phyloP scores from a whole-genome alignment of 2,329 filamentous ascomycete species.

The Triangularia verruculosa region DNA sequence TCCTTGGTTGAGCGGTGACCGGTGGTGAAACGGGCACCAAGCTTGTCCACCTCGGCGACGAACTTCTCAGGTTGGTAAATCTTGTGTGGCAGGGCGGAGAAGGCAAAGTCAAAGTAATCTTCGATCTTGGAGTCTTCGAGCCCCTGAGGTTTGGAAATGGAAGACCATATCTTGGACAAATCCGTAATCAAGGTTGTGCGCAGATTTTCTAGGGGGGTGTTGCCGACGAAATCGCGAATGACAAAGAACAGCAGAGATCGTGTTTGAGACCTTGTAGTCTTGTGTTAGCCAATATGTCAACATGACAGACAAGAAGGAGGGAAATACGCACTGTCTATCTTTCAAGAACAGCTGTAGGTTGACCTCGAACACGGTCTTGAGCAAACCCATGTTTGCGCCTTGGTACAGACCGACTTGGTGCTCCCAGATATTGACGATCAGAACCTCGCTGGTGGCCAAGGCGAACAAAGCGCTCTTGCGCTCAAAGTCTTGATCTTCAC shows the following conservation, averaged over 20 bases:
- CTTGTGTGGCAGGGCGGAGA: constrained; percentile 93
- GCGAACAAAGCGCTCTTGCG: constrained; percentile 97
- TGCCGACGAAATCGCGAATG: constrained; percentile 93
- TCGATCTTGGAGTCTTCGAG: constrained; percentile 86
- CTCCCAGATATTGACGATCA: constrained; percentile 99
- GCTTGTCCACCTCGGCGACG: constrained; percentile 70
- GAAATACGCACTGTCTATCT: constrained; percentile 72
- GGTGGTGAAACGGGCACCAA: constrained; percentile 77
- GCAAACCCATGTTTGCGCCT: constrained; percentile 95
- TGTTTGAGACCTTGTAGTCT: constrained; percentile 65
- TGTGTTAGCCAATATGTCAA: constrained; percentile 12
- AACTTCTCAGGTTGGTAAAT: constrained; percentile 94
- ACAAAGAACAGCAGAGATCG: constrained; percentile 97
- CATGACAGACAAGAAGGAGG: background rate
- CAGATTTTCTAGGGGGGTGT: constrained; percentile 84
- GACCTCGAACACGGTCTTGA: constrained; percentile 99
- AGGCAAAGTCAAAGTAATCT: constrained; percentile 98
- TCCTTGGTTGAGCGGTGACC: constrained; percentile 74
- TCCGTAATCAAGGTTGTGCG: constrained; percentile 89
- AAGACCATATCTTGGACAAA: constrained; percentile 85
- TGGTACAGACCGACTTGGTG: constrained; percentile 98
- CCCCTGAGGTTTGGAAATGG: constrained; percentile 85
- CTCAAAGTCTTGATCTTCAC: constrained; percentile 98
- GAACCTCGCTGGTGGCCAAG: constrained; percentile 92
- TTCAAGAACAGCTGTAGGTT: constrained; percentile 96